These are phyloP conservation scores for Wickerhamiella azymoides DNA, from an alignment of 805 yeast genomes.

Conservation along the genomic window DNA sequence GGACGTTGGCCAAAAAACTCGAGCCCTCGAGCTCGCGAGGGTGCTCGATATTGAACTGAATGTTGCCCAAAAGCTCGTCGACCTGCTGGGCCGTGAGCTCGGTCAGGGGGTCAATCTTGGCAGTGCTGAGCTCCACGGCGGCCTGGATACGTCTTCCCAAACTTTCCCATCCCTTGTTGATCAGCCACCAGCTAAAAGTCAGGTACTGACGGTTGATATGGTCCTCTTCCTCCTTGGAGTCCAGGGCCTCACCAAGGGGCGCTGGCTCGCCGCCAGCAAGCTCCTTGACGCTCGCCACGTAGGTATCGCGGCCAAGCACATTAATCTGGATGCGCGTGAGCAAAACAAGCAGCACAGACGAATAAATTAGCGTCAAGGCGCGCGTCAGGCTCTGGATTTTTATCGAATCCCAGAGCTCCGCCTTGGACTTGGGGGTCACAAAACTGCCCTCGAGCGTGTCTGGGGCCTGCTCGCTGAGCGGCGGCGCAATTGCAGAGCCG, in stretches of 20 bases:
- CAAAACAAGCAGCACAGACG: slow-evolving; percentile 54
- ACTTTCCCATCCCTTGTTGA: slow-evolving; percentile 70
- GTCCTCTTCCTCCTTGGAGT: slow-evolving; percentile 18
- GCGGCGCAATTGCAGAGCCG: background rate
- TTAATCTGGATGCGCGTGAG: slow-evolving; percentile 78
- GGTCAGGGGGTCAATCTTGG: slow-evolving; percentile 53
- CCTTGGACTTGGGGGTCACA: slow-evolving; percentile 31
- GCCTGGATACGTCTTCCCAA: slow-evolving; percentile 40
- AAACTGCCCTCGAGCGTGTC: slow-evolving; percentile 13
- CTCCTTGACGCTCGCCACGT: slow-evolving; percentile 61
- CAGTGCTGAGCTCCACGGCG: slow-evolving; percentile 48
- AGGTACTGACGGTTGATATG: slow-evolving; percentile 62
- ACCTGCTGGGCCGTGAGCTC: slow-evolving; percentile 55
- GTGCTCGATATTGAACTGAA: slow-evolving; percentile 27
- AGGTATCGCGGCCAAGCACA: slow-evolving; percentile 74
- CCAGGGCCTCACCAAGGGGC: slow-evolving; percentile 13
- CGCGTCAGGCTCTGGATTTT: slow-evolving; percentile 64
- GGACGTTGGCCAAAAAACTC: slow-evolving; percentile 25
- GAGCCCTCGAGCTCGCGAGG: slow-evolving; percentile 11
- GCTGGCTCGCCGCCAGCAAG: slow-evolving; percentile 33
- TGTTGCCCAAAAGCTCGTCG: slow-evolving; percentile 23
- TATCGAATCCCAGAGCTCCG: slow-evolving; percentile 72
- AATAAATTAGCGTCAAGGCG: slow-evolving; percentile 54
- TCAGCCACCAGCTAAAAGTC: slow-evolving; percentile 85
- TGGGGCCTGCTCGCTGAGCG: background rate